Evolutionary conservation across 2,329 filamentous ascomycete species (phyloP).

Genomic region (Fusarium brevicatenulatum): DNA sequence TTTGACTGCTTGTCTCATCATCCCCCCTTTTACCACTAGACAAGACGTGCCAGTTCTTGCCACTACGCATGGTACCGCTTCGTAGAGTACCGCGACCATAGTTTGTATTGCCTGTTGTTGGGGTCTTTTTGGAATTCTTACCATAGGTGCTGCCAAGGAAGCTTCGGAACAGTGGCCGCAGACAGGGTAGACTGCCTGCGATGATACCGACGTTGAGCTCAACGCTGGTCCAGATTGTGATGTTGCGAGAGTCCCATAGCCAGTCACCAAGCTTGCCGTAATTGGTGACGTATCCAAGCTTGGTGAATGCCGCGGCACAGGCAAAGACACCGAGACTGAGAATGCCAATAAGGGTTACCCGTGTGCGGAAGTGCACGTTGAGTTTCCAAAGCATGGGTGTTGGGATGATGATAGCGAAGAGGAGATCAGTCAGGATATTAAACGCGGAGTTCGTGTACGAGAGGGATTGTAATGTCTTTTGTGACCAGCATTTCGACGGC

Average conservation of each 20-base stretch:
- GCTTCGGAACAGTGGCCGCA: conserved; percentile 49
- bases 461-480: conserved; percentile 52
- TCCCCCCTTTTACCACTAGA: conserved; percentile 31
- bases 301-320: conserved; percentile 54
- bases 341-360: conserved; percentile 53
- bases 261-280: conserved; percentile 55
- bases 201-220: conserved; percentile 53
- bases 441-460: conserved; percentile 55
- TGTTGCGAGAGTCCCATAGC: conserved; percentile 57
- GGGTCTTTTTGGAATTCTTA: conserved; percentile 43
- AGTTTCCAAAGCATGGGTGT: conserved; percentile 52
- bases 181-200: conserved; percentile 49
- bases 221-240: conserved; percentile 59
- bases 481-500: conserved; percentile 54
- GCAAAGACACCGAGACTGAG: conserved; percentile 58
- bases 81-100: conserved; percentile 42
- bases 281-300: conserved; percentile 51
- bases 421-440: conserved; percentile 51
- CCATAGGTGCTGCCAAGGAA: conserved; percentile 48
- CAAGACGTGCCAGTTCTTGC: conserved; percentile 41
- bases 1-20: conserved; percentile 46
- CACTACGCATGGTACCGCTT: conserved; percentile 36
- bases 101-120: conserved; percentile 37
- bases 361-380: conserved; percentile 55
- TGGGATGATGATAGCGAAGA: conserved; percentile 54